Base-by-base conservation (phyloP, 768 basidiomycete species). In the Tylopilus vinaceipallidus region DNA sequence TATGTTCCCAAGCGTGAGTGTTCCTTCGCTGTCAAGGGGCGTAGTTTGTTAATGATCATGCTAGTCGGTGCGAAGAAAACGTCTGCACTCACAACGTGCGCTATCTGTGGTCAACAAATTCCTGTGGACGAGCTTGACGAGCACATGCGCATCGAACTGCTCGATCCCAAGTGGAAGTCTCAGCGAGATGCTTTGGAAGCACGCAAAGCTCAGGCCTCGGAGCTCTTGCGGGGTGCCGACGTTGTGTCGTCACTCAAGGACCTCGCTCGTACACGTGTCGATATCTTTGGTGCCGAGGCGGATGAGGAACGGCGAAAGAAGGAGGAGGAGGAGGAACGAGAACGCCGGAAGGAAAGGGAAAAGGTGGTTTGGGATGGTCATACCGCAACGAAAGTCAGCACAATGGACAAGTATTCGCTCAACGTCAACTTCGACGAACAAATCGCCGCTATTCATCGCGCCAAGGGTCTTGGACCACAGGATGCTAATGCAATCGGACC, bases 311-410 rank as follows among this genome's bases (percentile, higher is more conserved):
- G 86, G 50, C 80, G 93, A 53, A 88, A 85, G 70, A 79, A 77
- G 40, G 88, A 94, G 59, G 95, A 97, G 55, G 92, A 92, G 43
- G 87, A 88, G 54, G 90, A 93, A 61, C 77, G 82, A 47, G 82
- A 85, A 54, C 81, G 80, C 62, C 77, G 92, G 56, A 88, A 83
- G 65, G 95, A 95, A 67, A 82, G 85, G 66, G 97, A 98, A 71
- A 94, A 90, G 66, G 89, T 91, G 57, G 91, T 98, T 42, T 99
- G 97, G 97, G 97, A 98, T 70, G 97, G 97, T 60, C 95, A 98
- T 69, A 95, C 95, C 2, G 89, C 92, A 37, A 89, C 92, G 37
- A 98, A 95, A 72, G 87, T 87, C 42, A 84, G 83, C 57, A 97
- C 93, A 1, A 75, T 94, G 63, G 90, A 94, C 78, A 92, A 92